These are phyloP conservation scores for Tulasnella sp. DNA, from an alignment of 768 basidiomycete genomes.

Conservation along the genomic window DNA sequence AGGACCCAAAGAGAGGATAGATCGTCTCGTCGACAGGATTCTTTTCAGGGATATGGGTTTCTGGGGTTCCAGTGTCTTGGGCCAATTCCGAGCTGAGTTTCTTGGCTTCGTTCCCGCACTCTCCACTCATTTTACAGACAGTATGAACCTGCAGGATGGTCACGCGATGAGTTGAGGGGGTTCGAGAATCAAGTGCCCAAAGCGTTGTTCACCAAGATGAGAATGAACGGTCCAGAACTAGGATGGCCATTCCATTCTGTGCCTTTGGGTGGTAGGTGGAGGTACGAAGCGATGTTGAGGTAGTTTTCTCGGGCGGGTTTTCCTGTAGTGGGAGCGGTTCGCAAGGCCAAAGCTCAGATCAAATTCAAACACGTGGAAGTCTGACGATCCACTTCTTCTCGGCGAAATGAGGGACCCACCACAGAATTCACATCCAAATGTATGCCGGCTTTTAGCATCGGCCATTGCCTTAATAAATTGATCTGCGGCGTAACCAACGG, in stretches of 20 bases:
- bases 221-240: background rate
- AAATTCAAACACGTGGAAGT: background rate
- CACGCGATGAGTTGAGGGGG: background rate
- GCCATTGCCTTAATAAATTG: background rate
- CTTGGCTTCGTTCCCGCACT: background rate
- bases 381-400: background rate
- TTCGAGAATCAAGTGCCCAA: background rate
- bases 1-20: background rate
- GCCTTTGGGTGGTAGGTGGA: background rate
- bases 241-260: background rate
- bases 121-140: background rate
- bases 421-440: background rate
- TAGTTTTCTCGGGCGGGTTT: slow-evolving; percentile 7
- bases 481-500: slow-evolving; percentile 3
- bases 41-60: background rate
- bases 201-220: background rate
- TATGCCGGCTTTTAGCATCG: background rate
- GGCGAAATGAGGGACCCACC: background rate
- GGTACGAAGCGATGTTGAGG: background rate
- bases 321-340: background rate
- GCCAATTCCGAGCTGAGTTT: background rate
- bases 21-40: background rate
- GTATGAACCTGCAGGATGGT: background rate
- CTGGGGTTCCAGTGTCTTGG: background rate
- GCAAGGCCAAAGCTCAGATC: background rate